phyloP scores from a whole-genome alignment of 768 basidiomycete species.

The Termitomyces sp. region DNA sequence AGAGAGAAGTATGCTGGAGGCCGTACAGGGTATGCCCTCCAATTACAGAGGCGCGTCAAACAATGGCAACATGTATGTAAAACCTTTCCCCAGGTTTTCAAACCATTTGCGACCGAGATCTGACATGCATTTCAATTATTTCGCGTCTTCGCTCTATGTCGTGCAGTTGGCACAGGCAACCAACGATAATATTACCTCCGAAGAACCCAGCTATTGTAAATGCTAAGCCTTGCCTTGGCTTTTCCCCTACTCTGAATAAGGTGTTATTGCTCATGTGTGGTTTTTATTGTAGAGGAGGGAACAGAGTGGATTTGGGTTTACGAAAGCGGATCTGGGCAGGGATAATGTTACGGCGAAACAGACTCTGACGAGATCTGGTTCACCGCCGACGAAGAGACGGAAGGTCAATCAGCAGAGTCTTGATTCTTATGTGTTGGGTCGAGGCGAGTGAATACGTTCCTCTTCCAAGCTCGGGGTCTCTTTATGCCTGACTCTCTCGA shows the following conservation, averaged over 20 bases:
- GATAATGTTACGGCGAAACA: background rate
- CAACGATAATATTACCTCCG: background rate
- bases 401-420: background rate
- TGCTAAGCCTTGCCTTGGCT: background rate
- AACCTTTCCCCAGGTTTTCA: too few relatives aligned
- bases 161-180: conserved; percentile 4
- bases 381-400: background rate
- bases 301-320: background rate
- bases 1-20: background rate
- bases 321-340: background rate
- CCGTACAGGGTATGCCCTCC: background rate
- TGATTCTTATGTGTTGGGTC: background rate
- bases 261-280: background rate
- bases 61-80: background rate
- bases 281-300: background rate
- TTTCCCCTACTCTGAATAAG: too few relatives aligned
- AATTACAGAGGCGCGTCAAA: conserved; percentile 10
- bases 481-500: background rate
- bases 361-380: background rate
- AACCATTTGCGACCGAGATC: background rate
- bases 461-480: background rate
- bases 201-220: background rate
- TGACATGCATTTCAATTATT: background rate
- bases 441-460: background rate
- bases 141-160: background rate